phyloP scores from a whole-genome alignment of 2,329 filamentous ascomycete genomes.

The Beauveria caledonica region DNA sequence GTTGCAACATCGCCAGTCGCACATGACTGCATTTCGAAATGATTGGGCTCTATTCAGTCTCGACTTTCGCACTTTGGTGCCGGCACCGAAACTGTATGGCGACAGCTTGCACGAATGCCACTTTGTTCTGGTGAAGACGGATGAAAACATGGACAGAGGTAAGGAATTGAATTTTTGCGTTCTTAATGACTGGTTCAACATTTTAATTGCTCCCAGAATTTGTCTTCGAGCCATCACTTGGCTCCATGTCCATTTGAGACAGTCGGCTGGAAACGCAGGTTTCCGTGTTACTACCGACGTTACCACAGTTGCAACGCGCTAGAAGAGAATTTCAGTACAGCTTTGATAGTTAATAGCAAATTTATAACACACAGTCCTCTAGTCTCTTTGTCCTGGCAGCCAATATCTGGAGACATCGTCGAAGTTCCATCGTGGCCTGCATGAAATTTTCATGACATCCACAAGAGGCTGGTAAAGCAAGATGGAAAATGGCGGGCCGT shows the following conservation, averaged over 20 bases:
- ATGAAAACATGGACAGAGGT: not conserved
- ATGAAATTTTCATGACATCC: not conserved
- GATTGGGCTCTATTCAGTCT: not conserved
- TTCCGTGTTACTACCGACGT: not conserved
- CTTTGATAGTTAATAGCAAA: not conserved
- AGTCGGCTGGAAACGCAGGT: not conserved
- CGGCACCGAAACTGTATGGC: not conserved
- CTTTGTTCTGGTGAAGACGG: not conserved
- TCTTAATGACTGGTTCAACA: not conserved
- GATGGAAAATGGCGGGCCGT: not conserved
- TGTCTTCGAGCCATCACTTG: not conserved
- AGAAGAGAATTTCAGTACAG: not conserved
- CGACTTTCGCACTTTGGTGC: not conserved
- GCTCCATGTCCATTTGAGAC: not conserved
- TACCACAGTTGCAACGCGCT: not conserved
- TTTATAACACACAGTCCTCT: not conserved
- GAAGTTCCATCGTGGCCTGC: not conserved
- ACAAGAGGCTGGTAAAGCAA: not conserved
- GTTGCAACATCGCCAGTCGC: not conserved
- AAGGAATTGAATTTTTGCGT: not conserved
- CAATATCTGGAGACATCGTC: not conserved
- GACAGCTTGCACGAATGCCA: not conserved
- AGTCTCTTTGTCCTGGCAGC: not conserved
- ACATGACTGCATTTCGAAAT: not conserved
- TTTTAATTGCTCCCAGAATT: not conserved